A percentile compares a stretch with the other conserved stretches of the same genome.
Conservation (phyloP, 495 filamentous ascomycete genomes). For the Annulohypoxylon maeteangense region DNA sequence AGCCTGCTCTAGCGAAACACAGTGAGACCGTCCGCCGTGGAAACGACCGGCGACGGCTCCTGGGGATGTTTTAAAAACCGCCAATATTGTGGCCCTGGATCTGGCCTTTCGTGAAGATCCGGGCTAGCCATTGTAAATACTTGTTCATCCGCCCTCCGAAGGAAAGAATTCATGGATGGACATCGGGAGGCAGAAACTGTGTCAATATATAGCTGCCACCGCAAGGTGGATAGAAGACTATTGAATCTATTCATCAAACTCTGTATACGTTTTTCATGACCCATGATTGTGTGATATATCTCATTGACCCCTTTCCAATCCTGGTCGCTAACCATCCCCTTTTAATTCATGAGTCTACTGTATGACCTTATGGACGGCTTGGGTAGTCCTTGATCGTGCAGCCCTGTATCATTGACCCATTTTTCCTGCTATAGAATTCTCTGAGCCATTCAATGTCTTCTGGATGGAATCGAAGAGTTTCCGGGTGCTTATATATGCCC, state of each 20-base stretch:
- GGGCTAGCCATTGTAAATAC: constrained; percentile 41
- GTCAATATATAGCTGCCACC: constrained; percentile 41
- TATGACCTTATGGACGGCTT: not conserved
- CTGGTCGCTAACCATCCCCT: too few species aligned
- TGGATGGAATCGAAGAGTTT: not conserved
- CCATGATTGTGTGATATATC: constrained; percentile 20
- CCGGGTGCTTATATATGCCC: not conserved
- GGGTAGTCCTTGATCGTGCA: not conserved
- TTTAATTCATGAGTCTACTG: too few species aligned
- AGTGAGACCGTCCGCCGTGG: constrained; percentile 35
- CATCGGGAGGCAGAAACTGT: constrained; percentile 27
- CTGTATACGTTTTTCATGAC: not conserved
- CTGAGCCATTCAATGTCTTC: not conserved
- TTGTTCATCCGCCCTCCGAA: constrained; percentile 23
- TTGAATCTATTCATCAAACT: constrained; percentile 55
- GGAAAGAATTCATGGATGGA: constrained; percentile 23
- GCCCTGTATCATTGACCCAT: not conserved
- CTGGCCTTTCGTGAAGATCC: constrained; percentile 22
- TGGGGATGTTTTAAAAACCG: constrained; percentile 44
- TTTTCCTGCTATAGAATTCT: not conserved
- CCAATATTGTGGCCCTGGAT: constrained; percentile 34
- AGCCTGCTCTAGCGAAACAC: constrained; percentile 41
- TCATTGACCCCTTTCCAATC: too few species aligned
- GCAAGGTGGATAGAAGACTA: constrained; percentile 51
- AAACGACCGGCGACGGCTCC: constrained; percentile 34